Base-by-base conservation (phyloP, 2,329 filamentous ascomycete genomes). In the Aspergillus ibericus region DNA sequence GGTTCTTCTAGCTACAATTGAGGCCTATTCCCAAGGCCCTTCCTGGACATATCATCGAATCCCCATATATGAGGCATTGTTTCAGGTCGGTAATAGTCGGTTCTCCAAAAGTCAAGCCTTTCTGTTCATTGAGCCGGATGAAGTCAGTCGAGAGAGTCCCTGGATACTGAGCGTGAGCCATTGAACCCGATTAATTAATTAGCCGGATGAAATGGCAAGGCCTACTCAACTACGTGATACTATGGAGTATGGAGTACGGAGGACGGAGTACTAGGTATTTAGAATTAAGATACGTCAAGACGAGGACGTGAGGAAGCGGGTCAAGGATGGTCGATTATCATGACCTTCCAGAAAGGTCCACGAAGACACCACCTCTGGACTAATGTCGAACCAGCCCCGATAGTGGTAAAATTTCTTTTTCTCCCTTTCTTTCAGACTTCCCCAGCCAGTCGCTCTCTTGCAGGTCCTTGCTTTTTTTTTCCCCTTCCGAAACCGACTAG, bases 321-420 rank as follows among this genome's bases (percentile, higher is more conserved):
- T 42, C 51, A 53, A 44, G 20, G 20, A 53, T 53, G 6, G 38
- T 42, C 36, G 34, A 51, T 42, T 22, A 25, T 51, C 49, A 44
- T 22, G 51, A 20, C 16, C 27, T 53, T 44, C 38, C 51, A 53
- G 51, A 44, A 48, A 53, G 16, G 40, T 44, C 36, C 16, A 44
- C 51, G 36, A 40, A 53, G 25, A 32, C 44, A 29, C 25, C 22
- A 48, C 44, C 25, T 29, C 10, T 32, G n/a, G 44, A n/a, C 44
- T 48, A 48, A 48, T 48, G 42, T 47, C 25, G 18, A 42, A 42
- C 18, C 38, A 42, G 38, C 38, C 38, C 38, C 38, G 38, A 42
- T 42, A 42, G 38, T 42, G 38, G 38, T 42, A 20, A 42, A 13
- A 22, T 42, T 22, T 20, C 13, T 48, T 48, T 48, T 32, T 48